phyloP scores from a whole-genome alignment of 1,284 basidiomycete genomes.

The Amylostereum areolatum region DNA sequence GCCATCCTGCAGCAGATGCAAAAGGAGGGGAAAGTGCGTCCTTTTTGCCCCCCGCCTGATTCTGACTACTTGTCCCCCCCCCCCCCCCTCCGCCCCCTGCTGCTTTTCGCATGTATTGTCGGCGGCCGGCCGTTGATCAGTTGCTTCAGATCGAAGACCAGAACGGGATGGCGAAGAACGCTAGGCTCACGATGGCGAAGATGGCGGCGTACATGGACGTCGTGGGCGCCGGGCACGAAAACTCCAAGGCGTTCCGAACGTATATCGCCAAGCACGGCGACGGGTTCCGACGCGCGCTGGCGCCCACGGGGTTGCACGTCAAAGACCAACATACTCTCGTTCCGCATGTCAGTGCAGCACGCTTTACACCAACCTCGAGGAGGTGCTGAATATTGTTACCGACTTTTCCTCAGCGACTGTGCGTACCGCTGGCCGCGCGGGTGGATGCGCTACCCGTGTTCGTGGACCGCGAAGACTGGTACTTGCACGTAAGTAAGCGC shows the following conservation, averaged over 20 bases:
- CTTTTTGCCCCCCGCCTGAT: background rate
- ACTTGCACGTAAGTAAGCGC: slow-evolving; percentile 3
- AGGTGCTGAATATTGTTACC: background rate
- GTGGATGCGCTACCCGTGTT: slow-evolving; percentile 2
- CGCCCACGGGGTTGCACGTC: slow-evolving; percentile 14
- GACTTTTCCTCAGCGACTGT: slow-evolving; percentile 1
- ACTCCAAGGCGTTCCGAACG: slow-evolving; percentile 18
- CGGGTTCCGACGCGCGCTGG: slow-evolving; percentile 11
- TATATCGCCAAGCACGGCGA: slow-evolving; percentile 16
- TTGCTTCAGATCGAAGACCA: background rate
- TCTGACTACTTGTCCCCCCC: no score
- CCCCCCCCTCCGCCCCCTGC: no score
- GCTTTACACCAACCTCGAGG: background rate
- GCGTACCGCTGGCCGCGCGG: background rate
- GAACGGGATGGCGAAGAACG: slow-evolving; percentile 2
- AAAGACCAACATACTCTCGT: slow-evolving; percentile 9
- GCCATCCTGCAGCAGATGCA: background rate
- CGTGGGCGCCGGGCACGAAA: slow-evolving; percentile 20
- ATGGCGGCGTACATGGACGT: background rate
- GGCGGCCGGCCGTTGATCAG: no score
- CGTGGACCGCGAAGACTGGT: slow-evolving; percentile 4
- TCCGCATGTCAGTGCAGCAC: slow-evolving; percentile 8
- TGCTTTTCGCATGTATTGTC: no score
- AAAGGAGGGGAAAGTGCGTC: background rate
- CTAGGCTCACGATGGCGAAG: slow-evolving; percentile 4